These are phyloP conservation scores for Cryptosporidium sp. DNA, from an alignment of 169 alveolate genomes.

Conservation along the genomic window DNA sequence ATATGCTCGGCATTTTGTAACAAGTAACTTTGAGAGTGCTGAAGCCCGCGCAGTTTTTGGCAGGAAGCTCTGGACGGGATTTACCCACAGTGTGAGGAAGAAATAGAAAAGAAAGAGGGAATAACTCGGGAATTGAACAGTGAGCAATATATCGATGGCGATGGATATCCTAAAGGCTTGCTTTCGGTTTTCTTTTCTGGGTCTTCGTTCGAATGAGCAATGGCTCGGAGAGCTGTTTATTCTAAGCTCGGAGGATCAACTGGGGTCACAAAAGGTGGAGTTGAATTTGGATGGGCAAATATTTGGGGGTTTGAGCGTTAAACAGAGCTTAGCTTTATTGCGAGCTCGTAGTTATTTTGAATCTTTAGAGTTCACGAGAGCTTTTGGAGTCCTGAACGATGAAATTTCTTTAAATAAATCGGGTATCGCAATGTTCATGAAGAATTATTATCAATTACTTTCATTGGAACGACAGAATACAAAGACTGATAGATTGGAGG, in stretches of 20 bases:
- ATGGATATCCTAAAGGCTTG: slow-evolving; percentile 57
- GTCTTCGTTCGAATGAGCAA: slow-evolving; percentile 37
- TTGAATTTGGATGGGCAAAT: background rate
- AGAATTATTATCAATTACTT: slow-evolving; percentile 33
- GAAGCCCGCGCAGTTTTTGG: slow-evolving; percentile 12
- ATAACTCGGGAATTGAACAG: background rate
- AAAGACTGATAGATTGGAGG: slow-evolving; percentile 22
- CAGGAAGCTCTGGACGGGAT: background rate
- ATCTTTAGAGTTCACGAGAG: slow-evolving; percentile 44
- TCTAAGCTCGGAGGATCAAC: background rate
- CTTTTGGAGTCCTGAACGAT: slow-evolving; percentile 25
- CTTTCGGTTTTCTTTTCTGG: slow-evolving; percentile 45
- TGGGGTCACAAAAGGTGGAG: slow-evolving; percentile 7
- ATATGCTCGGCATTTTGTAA: slow-evolving; percentile 24
- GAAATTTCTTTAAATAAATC: background rate
- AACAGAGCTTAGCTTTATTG: slow-evolving; percentile 4
- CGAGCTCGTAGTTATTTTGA: slow-evolving; percentile 54
- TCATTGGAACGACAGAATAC: slow-evolving; percentile 38
- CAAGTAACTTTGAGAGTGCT: background rate
- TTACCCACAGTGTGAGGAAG: slow-evolving; percentile 35
- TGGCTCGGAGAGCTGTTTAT: slow-evolving; percentile 62
- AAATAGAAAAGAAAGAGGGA: background rate
- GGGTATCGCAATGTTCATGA: slow-evolving; percentile 29
- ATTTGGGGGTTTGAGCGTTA: slow-evolving; percentile 6
- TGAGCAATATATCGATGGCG: background rate